Percentiles rank a stretch among this genome's conserved stretches.
Evolutionary conservation across 2,329 filamentous ascomycete species (phyloP).

Genomic region (Emericellopsis cladophorae): DNA sequence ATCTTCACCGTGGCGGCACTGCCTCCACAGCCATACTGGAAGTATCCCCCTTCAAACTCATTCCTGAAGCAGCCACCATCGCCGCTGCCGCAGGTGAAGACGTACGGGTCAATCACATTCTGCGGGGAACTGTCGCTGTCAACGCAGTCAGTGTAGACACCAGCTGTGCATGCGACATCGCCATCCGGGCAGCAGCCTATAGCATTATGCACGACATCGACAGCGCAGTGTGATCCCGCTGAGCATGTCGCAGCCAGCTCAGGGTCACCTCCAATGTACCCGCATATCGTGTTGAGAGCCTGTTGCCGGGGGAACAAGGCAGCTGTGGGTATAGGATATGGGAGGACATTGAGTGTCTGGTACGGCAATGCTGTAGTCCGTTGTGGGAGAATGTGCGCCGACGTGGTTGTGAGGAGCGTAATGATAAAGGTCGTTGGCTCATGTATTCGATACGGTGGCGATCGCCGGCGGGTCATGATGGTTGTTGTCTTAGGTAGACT

Average conservation of each 20-base stretch:
- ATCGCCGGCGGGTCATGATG: too few species aligned
- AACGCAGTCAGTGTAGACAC: constrained; percentile 45
- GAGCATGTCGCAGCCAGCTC: constrained; percentile 42
- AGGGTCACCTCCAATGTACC: constrained; percentile 40
- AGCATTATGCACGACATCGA: constrained; percentile 33
- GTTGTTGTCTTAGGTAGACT: too few species aligned
- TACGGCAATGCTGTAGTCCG: constrained; percentile 23
- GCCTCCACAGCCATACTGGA: constrained; percentile 42
- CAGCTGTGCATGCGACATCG: constrained; percentile 31
- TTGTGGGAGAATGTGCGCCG: constrained; percentile 25
- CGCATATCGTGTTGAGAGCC: constrained; percentile 39
- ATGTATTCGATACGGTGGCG: too few species aligned
- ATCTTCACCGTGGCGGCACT: constrained; percentile 32
- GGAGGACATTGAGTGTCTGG: constrained; percentile 23
- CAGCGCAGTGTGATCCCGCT: constrained; percentile 44
- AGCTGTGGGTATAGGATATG: constrained; percentile 18
- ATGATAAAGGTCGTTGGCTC: too few species aligned
- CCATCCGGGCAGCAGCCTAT: constrained; percentile 44
- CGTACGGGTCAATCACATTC: constrained; percentile 39
- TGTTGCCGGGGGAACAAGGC: constrained; percentile 24
- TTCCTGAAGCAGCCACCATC: constrained; percentile 41
- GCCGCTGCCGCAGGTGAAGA: constrained; percentile 39
- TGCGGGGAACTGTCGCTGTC: constrained; percentile 36
- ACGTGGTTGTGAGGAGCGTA: constrained; percentile 15
- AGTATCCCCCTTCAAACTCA: constrained; percentile 39